These are phyloP conservation scores for Neurospora sp. DNA, from an alignment of 495 filamentous ascomycete species.

Conservation along the genomic window DNA sequence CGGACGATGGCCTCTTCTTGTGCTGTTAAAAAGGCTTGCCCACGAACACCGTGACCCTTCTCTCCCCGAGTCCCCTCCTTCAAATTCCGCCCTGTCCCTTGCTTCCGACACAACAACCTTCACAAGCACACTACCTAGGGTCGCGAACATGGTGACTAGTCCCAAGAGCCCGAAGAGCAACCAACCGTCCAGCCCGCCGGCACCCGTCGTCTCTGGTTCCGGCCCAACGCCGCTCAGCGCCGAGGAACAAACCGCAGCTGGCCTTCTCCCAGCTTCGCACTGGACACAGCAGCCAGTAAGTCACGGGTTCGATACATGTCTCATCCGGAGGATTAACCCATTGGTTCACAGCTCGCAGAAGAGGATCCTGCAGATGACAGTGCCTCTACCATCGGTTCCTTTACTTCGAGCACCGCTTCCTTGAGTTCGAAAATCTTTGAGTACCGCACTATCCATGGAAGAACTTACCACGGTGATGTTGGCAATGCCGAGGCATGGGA, in stretches of 20 bases:
- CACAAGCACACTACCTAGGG: not conserved
- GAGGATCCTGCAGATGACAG: not conserved
- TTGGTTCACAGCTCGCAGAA: not conserved
- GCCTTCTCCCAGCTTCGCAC: not conserved
- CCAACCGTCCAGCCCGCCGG: not conserved
- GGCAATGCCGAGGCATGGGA: conserved; percentile 4
- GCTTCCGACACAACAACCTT: not conserved
- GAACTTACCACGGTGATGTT: conserved; percentile 22
- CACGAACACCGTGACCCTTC: not conserved
- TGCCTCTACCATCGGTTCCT: not conserved
- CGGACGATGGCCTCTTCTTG: not conserved
- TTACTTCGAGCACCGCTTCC: not conserved
- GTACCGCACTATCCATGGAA: not conserved
- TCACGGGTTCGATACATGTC: not conserved
- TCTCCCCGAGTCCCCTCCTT: not conserved
- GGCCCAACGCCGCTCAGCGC: not conserved
- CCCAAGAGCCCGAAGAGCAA: not conserved
- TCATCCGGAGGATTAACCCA: not conserved
- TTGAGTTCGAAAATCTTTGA: not conserved
- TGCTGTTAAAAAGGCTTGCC: not conserved
- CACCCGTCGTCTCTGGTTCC: not conserved
- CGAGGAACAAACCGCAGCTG: not conserved
- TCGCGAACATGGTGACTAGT: not conserved
- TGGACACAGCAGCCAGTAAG: not conserved
- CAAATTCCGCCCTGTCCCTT: not conserved